Base-by-base conservation (phyloP, 2,329 filamentous ascomycete species). In the Aspergillus pseudotamarii region DNA sequence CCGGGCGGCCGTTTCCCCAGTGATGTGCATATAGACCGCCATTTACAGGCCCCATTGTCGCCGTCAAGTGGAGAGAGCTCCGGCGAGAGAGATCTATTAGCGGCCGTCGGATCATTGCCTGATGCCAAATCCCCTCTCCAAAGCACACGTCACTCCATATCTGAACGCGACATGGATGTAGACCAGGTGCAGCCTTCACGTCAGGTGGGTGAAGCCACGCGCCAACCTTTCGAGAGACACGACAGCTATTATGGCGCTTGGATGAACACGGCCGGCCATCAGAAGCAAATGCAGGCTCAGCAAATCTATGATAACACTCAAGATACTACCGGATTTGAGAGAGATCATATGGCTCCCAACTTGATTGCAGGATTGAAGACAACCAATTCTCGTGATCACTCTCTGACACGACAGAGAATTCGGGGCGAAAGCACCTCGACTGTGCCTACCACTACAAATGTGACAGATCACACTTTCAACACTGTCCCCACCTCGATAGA, bases 1-100 rank as follows among this genome's bases (percentile, higher is more conserved):
- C 89, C 93, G 89, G 94, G 94, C 89, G 94, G 94, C 84, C 89
- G 94, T 79, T 99, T 99, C 83, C 94, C 94, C 81, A 96, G 92
- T 81, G 94, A 97, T 84, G 84, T 98, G 72, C 89, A 93, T 82
- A 86, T 96, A 78, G 91, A 93, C 79, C 89, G 92, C 83, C 89
- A 91, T 84, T 89, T 93, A 88, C 90, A 93, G 80, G 89, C 87
- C 75, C 88, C 91, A 75, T 83, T 89, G 76, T 93, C 91, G 75
- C 91, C 91, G 65, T 92, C 91, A 84, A 96, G 92, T 84, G 88
- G 88, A 79, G 88, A 89, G 79, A 92, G 89, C 78, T 94, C 91
- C 71, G 88, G 85, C 67, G 88, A 89, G 73, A 83, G 84, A 74
- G 86, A 88, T 73, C 77, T 87, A 71, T 82, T 86, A 69, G 87